phyloP scores from a whole-genome alignment of 176 grass and related monocot species.

The Musa troglodytarum region DNA sequence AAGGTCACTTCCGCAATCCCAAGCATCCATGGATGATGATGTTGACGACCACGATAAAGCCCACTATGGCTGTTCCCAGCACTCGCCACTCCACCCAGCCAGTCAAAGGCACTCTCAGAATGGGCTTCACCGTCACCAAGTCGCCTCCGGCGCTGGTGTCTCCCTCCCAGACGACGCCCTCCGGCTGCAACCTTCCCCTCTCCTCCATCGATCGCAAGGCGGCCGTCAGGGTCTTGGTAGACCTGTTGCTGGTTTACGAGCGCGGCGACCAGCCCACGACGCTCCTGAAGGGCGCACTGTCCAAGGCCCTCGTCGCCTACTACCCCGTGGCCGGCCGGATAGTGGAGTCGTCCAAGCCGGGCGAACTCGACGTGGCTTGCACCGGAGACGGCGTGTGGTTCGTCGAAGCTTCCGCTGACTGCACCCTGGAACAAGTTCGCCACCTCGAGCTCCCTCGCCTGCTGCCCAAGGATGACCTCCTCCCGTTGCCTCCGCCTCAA shows the following conservation, averaged over 20 bases:
- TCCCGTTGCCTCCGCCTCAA: constrained; percentile 38
- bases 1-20: no score
- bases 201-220: constrained; percentile 55
- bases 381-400: constrained; percentile 68
- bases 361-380: constrained; percentile 48
- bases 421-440: constrained; percentile 42
- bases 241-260: constrained; percentile 50
- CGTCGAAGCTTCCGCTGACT: constrained; percentile 51
- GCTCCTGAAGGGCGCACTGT: constrained; percentile 30
- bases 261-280: background rate
- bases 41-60: no score
- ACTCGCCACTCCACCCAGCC: no score
- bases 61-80: no score
- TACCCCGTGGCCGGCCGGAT: constrained; percentile 60
- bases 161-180: constrained; percentile 30
- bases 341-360: constrained; percentile 20
- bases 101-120: no score
- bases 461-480: constrained; percentile 58
- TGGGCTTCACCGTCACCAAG: constrained; percentile 27
- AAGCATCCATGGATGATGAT: no score
- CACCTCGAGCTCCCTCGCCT: constrained; percentile 57
- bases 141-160: constrained; percentile 28
- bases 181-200: constrained; percentile 34
- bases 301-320: constrained; percentile 55
- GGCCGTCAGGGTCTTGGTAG: constrained; percentile 41